Evolutionary conservation across 257 asterid species (phyloP).

Genomic region (Coffea eugenioides): DNA sequence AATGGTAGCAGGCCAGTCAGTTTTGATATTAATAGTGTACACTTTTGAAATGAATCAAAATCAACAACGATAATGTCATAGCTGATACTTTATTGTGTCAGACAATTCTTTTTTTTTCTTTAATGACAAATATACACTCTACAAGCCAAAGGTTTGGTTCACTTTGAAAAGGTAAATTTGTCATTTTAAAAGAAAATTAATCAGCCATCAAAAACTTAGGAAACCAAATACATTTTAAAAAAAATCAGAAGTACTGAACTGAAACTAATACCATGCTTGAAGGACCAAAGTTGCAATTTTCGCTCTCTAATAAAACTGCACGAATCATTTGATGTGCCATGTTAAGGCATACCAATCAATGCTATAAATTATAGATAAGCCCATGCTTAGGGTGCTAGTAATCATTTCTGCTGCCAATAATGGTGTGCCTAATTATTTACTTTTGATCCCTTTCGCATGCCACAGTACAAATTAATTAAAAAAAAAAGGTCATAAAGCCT

Average conservation of each 20-base stretch:
- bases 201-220: too few relatives aligned
- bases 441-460: constrained; percentile 15
- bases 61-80: too few relatives aligned
- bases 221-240: too few relatives aligned
- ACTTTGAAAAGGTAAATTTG: too few relatives aligned
- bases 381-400: constrained; percentile 16
- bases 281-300: background rate
- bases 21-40: too few relatives aligned
- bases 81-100: too few relatives aligned
- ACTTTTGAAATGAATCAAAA: too few relatives aligned
- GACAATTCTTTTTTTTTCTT: too few relatives aligned
- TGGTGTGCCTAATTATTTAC: constrained; percentile 27
- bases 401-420: constrained; percentile 18
- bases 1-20: too few relatives aligned
- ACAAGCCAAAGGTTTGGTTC: too few relatives aligned
- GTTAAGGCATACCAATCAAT: background rate
- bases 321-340: background rate
- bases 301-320: background rate
- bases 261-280: background rate
- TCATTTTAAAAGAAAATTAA: too few relatives aligned
- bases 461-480: background rate
- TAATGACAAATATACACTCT: too few relatives aligned
- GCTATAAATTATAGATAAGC: background rate
- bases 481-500: background rate
- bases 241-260: background rate